Percentiles rank a stretch among this genome's conserved stretches.
phyloP scores from a whole-genome alignment of 441 rosid species.

The Melastoma candidum region DNA sequence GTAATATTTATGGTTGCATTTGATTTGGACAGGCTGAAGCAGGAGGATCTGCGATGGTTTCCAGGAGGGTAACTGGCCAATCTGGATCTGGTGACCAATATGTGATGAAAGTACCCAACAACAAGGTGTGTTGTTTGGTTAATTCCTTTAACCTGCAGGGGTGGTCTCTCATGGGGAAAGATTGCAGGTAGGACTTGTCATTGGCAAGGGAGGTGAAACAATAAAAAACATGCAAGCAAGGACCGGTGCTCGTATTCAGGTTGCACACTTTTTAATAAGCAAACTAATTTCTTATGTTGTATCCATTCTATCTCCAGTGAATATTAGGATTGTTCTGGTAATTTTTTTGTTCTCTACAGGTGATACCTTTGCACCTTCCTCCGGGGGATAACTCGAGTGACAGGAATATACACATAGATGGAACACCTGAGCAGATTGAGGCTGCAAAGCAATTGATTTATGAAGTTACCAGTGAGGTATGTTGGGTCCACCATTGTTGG shows the following conservation, averaged over 20 bases:
- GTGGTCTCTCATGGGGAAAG: too few relatives aligned
- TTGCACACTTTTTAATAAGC: conserved; percentile 13
- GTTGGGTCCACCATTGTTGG: conserved; percentile 25
- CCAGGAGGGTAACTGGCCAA: conserved; percentile 68
- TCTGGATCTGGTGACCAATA: conserved; percentile 60
- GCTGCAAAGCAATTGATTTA: conserved; percentile 81
- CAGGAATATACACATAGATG: conserved; percentile 82
- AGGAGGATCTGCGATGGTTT: conserved; percentile 71
- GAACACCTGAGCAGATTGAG: conserved; percentile 86
- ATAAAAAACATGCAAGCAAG: conserved; percentile 93
- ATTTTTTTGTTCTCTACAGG: conserved; percentile 28
- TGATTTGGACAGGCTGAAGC: conserved; percentile 68
- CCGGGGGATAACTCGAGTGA: conserved; percentile 81
- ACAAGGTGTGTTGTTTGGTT: conserved; percentile 44
- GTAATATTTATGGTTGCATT: not conserved
- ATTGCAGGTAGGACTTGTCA: conserved; percentile 90
- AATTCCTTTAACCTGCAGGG: too few relatives aligned
- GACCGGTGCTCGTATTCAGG: conserved; percentile 95
- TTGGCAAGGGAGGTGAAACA: conserved; percentile 98
- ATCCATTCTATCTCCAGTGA: too few relatives aligned
- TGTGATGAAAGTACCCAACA: conserved; percentile 69
- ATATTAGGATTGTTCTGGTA: not conserved
- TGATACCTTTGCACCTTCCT: conserved; percentile 90
- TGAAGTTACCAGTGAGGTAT: conserved; percentile 98
- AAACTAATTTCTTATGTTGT: not conserved